A percentile compares a stretch with the other conserved stretches of the same genome.
These are phyloP conservation scores for Albatrellus sp. DNA, from an alignment of 1,284 basidiomycete genomes.

Conservation along the genomic window DNA sequence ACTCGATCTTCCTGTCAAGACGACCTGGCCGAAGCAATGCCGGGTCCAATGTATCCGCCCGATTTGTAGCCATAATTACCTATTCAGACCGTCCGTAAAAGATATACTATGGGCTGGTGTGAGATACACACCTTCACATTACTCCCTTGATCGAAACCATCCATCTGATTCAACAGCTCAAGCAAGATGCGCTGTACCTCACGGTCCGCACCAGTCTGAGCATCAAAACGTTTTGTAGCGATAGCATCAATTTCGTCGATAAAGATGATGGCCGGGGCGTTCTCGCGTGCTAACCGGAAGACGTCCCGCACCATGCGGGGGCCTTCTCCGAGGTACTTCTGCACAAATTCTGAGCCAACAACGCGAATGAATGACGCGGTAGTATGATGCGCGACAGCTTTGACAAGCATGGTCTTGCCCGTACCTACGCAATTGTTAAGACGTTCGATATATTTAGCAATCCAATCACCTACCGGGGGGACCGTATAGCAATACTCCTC, in stretches of 20 bases:
- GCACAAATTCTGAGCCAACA: slow-evolving; percentile 96
- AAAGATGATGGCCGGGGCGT: slow-evolving; percentile 97
- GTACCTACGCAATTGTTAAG: slow-evolving; percentile 51
- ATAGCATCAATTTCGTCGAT: slow-evolving; percentile 99
- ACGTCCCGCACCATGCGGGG: slow-evolving; percentile 99
- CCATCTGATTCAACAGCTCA: slow-evolving; percentile 99
- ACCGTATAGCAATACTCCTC: slow-evolving; percentile 88
- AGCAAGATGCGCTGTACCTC: slow-evolving; percentile 98
- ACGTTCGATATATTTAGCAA: not conserved
- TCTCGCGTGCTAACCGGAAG: slow-evolving; percentile 94
- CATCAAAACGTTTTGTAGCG: slow-evolving; percentile 99
- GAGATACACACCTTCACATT: slow-evolving; percentile 84
- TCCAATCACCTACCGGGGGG: slow-evolving; percentile 58
- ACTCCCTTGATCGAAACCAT: slow-evolving; percentile 98
- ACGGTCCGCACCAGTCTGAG: slow-evolving; percentile 97
- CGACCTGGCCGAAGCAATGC: slow-evolving; percentile 95
- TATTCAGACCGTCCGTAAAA: slow-evolving; percentile 18
- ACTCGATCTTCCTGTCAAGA: slow-evolving; percentile 98
- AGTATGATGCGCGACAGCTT: slow-evolving; percentile 96
- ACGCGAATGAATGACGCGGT: slow-evolving; percentile 97
- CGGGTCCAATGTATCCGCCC: slow-evolving; percentile 92
- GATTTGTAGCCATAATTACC: slow-evolving; percentile 99
- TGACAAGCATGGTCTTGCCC: slow-evolving; percentile 99
- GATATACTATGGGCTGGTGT: not conserved
- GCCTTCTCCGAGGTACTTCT: slow-evolving; percentile 98